Conservation (phyloP, 2,329 filamentous ascomycete genomes). For the Periglandula ipomoeae region DNA sequence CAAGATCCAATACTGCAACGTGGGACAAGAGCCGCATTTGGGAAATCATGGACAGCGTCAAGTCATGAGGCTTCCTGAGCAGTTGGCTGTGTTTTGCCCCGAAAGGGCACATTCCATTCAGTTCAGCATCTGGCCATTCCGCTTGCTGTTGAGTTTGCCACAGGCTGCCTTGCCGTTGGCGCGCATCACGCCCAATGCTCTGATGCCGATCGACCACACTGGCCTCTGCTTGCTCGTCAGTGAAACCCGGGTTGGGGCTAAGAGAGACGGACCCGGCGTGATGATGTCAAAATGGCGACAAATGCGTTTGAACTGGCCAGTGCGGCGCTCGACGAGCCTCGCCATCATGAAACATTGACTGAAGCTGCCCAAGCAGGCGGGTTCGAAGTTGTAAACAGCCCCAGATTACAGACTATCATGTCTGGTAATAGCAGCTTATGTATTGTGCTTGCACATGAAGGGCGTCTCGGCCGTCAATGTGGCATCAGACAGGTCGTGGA, state of each 20-base stretch:
- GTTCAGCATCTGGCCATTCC: not conserved
- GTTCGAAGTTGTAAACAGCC: no score
- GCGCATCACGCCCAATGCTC: not conserved
- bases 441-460: no score
- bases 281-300: not conserved
- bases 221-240: not conserved
- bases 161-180: not conserved
- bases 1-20: not conserved
- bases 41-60: not conserved
- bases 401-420: no score
- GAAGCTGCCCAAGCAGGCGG: not conserved
- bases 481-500: no score
- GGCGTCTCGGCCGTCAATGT: no score
- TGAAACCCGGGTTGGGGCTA: not conserved
- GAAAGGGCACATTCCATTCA: not conserved
- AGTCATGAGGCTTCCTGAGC: not conserved
- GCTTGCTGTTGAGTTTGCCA: not conserved
- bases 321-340: not conserved
- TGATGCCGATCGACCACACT: not conserved
- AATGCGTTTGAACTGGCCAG: not conserved
- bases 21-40: not conserved
- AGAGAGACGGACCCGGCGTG: not conserved
- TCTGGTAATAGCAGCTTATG: no score
- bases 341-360: not conserved
- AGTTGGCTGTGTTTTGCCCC: no score